phyloP scores from a whole-genome alignment of 441 rosid species.

The Cnidoscolus chayamansa region DNA sequence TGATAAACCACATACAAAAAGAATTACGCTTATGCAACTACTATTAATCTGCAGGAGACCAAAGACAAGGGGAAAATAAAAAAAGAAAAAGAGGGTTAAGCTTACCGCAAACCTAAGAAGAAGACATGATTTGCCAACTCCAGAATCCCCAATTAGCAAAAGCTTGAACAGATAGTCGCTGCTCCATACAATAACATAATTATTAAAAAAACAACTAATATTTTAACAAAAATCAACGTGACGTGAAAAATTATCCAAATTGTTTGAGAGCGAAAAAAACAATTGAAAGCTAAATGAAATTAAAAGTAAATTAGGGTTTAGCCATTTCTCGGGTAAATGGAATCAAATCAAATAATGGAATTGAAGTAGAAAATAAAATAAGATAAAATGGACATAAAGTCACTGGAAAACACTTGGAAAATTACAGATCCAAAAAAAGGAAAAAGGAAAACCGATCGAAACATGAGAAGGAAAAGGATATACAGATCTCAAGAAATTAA shows the following conservation, averaged over 20 bases:
- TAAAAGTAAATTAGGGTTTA: neutral
- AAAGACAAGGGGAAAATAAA: neutral
- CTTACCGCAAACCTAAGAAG: conserved; percentile 29
- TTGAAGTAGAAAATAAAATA: neutral
- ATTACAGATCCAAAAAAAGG: conserved; percentile 8
- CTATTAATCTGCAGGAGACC: no score
- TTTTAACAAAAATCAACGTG: neutral
- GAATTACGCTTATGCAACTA: no score
- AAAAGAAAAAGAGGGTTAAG: neutral
- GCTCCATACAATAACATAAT: neutral
- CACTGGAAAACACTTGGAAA: neutral
- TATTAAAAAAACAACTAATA: neutral
- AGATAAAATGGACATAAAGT: neutral
- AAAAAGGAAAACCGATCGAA: neutral
- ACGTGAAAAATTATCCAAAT: neutral
- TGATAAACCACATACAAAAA: neutral
- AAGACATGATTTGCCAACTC: conserved; percentile 31
- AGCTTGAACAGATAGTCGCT: conserved; percentile 27
- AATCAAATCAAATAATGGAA: neutral
- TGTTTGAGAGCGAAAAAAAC: neutral
- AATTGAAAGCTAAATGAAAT: neutral
- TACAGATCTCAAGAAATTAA: neutral
- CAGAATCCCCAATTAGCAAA: conserved; percentile 32
- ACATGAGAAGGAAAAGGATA: no score
- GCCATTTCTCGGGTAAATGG: neutral